Base-by-base conservation (phyloP, 2,329 filamentous ascomycete species). In the Neobulgaria alba region DNA sequence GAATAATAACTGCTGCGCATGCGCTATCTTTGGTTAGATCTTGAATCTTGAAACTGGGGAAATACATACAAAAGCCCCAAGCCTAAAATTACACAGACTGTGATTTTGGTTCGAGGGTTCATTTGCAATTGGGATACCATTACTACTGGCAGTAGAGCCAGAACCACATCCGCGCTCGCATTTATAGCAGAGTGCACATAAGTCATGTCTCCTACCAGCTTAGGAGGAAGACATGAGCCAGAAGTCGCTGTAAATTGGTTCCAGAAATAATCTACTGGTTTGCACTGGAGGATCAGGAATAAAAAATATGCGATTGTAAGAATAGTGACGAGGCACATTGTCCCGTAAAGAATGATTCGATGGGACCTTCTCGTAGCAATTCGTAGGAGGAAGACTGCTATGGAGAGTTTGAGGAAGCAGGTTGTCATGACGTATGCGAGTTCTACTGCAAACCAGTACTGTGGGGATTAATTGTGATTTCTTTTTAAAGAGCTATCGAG, bases 121-220 rank as follows among this genome's bases (percentile, higher is more conserved):
- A 75, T 69, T 42, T 68, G 64, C 26, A 74, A 60, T 15, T 66
- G 58, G 67, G 69, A 73, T 0, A 76, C 59, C 29, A 76, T 64
- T 10, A 65, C 63, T 5, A 73, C 61, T 0, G 73, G 72, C 3
- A 76, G 53, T 3, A 71, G 51, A 2, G 67, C 71, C 10, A 74
- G 61, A 1, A 63, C 62, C 57, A 69, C 68, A 46, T 77, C 71
- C 32, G 61, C 65, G 4, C 66, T 42, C 5, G 66, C 67, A 18
- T 61, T 64, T 20, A 72, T 53, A 15, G 61, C 62, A 30, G 67
- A 68, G 55, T 73, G 69, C 0, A 66, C 56, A 21, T 69, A 66
- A 0, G 67, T 68, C 1, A 67, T 53, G 29, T 55, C 55, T 15
- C 65, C 64, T 14, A 71, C 63, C 8, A 67, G 55, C 12, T 60